Evolutionary conservation across 768 basidiomycete genomes (phyloP), one percentile per base, ranked within the genome.

Genomic region (Tubosaeta sp.): DNA sequence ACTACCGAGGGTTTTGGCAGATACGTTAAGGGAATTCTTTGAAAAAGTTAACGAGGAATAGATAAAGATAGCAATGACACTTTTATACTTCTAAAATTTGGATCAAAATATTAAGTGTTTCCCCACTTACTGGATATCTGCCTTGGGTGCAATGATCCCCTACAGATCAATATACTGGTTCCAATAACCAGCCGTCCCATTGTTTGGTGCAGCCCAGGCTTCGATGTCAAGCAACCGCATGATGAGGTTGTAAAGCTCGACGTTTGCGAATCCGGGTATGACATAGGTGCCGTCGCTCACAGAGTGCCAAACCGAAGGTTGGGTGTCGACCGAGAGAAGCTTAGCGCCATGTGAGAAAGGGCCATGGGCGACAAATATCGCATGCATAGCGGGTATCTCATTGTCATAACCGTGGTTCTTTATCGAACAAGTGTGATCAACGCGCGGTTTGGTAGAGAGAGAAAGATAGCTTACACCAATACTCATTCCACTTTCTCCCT

Each of bases 341-440:
- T 91, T 93, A 48, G 83, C 76, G 39, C 81, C 77, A 11, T 80
- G 70, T 13, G 87, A 83, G 67, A 93, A 94, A 0, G 94, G 94
- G 1, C 94, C 94, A 63, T 93, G 91, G 10, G 91, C 92, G 52
- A 95, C 85, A 67, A 95, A 95, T 65, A 91, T 85, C 2, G 92
- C 92, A 46, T 84, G 82, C 94, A 95, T 95, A 6, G 85, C 74
- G 12, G 74, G 62, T 38, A 84, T 82, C 16, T 78, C 67, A 58
- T 93, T 94, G 66, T 95, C 92, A 63, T 94, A 97, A 6, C 94
- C 94, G 60, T 97, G 94, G 54, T 84, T 92, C 88, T 91, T 59
- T 31, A 57, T 47, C 16, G 11, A 46, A 17, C 13, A 26, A 17
- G 51, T 5, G n/a, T n/a, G 12, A 34, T 61, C 42, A 55, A 34